Conservation (phyloP, 495 filamentous ascomycete species). For the Penicillium ucsense region DNA sequence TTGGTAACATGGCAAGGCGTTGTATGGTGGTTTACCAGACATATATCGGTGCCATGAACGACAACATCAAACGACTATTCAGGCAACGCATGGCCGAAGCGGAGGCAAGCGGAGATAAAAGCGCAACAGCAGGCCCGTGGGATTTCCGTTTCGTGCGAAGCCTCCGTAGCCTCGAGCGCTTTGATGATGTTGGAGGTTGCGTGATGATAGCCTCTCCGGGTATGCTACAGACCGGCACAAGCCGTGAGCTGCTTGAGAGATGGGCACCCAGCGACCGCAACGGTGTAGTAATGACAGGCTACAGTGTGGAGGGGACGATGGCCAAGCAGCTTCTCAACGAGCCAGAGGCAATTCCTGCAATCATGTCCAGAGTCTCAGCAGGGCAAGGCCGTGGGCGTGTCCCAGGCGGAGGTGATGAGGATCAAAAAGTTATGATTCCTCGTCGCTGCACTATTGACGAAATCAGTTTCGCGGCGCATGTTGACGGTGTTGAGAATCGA, state of each 20-base stretch:
- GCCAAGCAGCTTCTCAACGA: constrained; percentile 88
- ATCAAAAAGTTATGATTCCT: constrained; percentile 83
- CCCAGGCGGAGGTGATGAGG: constrained; percentile 39
- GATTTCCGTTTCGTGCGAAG: constrained; percentile 88
- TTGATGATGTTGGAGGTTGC: constrained; percentile 90
- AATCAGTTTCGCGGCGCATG: constrained; percentile 89
- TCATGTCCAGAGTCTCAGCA: constrained; percentile 65
- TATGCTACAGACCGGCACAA: constrained; percentile 95
- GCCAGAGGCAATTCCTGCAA: constrained; percentile 82
- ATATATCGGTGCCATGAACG: constrained; percentile 95
- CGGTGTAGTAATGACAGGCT: constrained; percentile 94
- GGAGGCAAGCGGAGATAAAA: constrained; percentile 63
- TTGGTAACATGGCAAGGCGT: constrained; percentile 82
- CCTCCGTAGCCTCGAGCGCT: constrained; percentile 84
- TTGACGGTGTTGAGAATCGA: constrained; percentile 89
- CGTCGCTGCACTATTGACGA: constrained; percentile 86
- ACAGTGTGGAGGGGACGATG: constrained; percentile 98
- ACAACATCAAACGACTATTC: constrained; percentile 91
- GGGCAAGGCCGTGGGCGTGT: constrained; percentile 46
- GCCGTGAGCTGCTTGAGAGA: constrained; percentile 79
- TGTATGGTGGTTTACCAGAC: constrained; percentile 99
- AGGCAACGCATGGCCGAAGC: constrained; percentile 79
- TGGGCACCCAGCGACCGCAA: constrained; percentile 95
- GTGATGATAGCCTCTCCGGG: constrained; percentile 96
- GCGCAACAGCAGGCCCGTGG: constrained; percentile 76